Evolutionary conservation across 768 basidiomycete genomes (phyloP), one percentile per base, ranked within the genome.

Genomic region (Floccularia luteovirens): DNA sequence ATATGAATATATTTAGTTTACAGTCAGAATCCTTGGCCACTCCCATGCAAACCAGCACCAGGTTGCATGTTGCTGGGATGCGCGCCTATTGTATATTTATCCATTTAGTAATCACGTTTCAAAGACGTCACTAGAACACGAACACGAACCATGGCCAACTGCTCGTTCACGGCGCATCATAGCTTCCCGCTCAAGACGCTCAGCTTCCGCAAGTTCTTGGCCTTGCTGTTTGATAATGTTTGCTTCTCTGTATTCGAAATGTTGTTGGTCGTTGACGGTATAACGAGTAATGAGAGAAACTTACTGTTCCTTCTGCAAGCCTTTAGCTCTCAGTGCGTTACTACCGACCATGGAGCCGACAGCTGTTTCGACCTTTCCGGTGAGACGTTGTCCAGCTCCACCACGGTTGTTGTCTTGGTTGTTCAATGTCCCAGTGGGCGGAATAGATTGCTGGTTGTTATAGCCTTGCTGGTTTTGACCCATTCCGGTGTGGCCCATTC

Each of bases 141-240:
- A n/a, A n/a, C n/a, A n/a, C n/a, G n/a, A n/a, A 69, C 74, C 74
- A 48, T 74, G 71, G 10, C 58, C 71, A 19, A 75, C 72, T 4
- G 74, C 75, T 6, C 73, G 63, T 43, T 76, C 71, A 16, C 74
- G 66, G 24, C 67, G 63, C 54, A 62, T 48, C 27, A 61, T 27
- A 7, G 74, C 75, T 48, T 76, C 74, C 3, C 56, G 56, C 51
- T 77, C 75, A 4, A 77, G 59, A 10, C 70, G 64, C 52, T 77
- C 72, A 13, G 76, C 75, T 49, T 76, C 70, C 2, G 66, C 60
- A 14, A 77, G 56, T 48, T 77, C 75, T 5, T 55, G 51, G 20
- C 65, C 62, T 52, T 77, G 75, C 7, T 62, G 39, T 43, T 69
- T 70, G 27, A 66, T 44, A 0, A 65, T 54, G 20, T 66, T 59